Evolutionary conservation across 1,284 basidiomycete genomes (phyloP), one percentile per base, ranked within the genome.

Genomic region (Kalmanozyma brasiliensis): DNA sequence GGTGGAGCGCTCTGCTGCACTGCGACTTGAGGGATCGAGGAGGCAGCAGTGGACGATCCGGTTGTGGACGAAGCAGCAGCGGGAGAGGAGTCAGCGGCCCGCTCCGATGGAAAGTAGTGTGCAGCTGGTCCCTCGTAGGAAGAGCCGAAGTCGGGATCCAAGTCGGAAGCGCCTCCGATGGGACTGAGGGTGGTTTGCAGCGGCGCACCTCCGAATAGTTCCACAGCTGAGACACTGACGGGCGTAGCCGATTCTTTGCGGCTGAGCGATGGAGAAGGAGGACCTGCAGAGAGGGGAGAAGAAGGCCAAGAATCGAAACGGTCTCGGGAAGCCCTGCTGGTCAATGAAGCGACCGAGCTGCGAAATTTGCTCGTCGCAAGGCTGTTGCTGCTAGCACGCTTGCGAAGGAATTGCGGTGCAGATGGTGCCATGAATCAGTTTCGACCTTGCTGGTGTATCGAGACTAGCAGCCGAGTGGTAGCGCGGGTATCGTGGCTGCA

Each of bases 101-200:
- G 34, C 2, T 36, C 35, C 30, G 36, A 51, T 19, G 43, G n/a
- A 3, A 49, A 38, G n/a, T 45, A 42, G 5, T 48, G 16, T 8
- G 44, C 57, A 19, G 42, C 43, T 2, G 64, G 57, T 22, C 64
- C 64, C 43, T 67, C 41, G 64, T 61, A 67, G 20, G 64, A 67
- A 6, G 57, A 52, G 20, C 64, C 64, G 16, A 61, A 61, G 34
- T 67, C 58, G 17, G 49, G 58, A 29, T 61, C 53, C 4, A 38
- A 13, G 5, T 67, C 52, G 44, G 48, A 46, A 37, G 36, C 20
- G 16, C n/a, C 48, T 20, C 51, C 55, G 45, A 55, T 34, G 17
- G 49, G 49, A 47, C 63, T 60, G 11, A 33, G 49, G 1, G 63
- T 60, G 20, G 63, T 66, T 17, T 55, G 52, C 1, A 66, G 43